phyloP scores from a whole-genome alignment of 768 basidiomycete species.

The Jaapia argillacea region DNA sequence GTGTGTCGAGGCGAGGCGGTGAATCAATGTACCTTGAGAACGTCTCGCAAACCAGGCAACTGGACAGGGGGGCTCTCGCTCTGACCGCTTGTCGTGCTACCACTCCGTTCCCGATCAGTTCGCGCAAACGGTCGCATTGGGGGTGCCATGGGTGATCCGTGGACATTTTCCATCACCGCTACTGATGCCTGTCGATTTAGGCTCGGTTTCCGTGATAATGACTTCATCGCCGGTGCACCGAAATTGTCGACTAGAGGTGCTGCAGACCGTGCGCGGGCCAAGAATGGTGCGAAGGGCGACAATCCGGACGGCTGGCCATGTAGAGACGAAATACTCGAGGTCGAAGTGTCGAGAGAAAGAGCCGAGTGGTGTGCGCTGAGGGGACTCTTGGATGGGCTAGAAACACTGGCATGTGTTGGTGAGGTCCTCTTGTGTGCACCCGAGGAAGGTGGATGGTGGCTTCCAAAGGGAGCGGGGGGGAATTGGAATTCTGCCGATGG shows the following conservation, averaged over 20 bases:
- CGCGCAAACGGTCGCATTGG: conserved; percentile 37
- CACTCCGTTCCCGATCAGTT: conserved; percentile 33
- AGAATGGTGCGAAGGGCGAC: conserved; percentile 17
- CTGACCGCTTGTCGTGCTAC: conserved; percentile 33
- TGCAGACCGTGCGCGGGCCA: conserved; percentile 24
- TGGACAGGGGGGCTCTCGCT: conserved; percentile 22
- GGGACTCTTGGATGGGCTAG: conserved; percentile 6
- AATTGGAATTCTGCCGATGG: conserved; percentile 26
- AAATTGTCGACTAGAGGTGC: conserved; percentile 17
- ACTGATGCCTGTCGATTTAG: conserved; percentile 42
- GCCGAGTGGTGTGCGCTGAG: conserved; percentile 42
- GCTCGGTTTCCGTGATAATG: conserved; percentile 24
- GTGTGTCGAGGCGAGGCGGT: no score
- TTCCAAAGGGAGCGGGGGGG: conserved; percentile 20
- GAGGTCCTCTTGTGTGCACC: no score
- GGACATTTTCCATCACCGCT: conserved; percentile 40
- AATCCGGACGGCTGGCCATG: conserved; percentile 17
- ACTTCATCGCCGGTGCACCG: conserved; percentile 7
- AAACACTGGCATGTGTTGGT: neutral
- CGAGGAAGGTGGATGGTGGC: no score
- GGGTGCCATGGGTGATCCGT: conserved; percentile 22
- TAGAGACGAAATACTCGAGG: conserved; percentile 14
- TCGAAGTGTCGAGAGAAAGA: conserved; percentile 41
- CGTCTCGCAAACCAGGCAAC: conserved; percentile 62
- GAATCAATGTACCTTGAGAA: conserved; percentile 44